Percentiles rank a stretch among this genome's conserved stretches.
Conservation (phyloP, 2,329 filamentous ascomycete species). For the Reticulascus tulasneorum region DNA sequence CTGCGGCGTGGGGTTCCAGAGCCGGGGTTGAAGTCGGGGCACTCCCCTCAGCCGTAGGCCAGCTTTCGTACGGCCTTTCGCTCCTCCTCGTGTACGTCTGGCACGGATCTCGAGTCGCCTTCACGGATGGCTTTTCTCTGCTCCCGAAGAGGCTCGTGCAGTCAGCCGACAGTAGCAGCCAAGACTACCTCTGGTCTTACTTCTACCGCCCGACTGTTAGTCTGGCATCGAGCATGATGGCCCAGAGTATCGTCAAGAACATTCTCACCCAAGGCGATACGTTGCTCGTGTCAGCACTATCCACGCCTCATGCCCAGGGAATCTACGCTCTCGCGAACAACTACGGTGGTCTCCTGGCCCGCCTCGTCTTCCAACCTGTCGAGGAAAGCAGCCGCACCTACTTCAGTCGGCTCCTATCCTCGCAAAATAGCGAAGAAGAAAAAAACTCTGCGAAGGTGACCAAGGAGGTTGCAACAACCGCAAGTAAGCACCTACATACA, state of each 20-base stretch:
- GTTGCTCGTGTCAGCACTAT: conserved; percentile 75
- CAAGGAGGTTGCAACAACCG: conserved; percentile 29
- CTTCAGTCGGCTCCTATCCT: conserved; percentile 73
- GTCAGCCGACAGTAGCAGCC: conserved; percentile 1
- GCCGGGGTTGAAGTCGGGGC: conserved; percentile 60
- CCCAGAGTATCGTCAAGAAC: conserved; percentile 89
- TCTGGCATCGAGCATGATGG: conserved; percentile 76
- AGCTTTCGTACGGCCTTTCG: conserved; percentile 68
- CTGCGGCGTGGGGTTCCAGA: conserved; percentile 61
- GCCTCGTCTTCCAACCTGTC: conserved; percentile 88
- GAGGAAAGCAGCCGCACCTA: conserved; percentile 90
- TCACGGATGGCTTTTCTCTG: conserved; percentile 63
- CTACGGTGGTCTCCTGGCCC: conserved; percentile 83
- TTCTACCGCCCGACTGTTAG: conserved; percentile 69
- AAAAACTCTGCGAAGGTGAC: conserved; percentile 18
- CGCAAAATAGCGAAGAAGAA: conserved; percentile 14
- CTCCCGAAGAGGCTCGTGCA: conserved; percentile 40
- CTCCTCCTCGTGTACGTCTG: conserved; percentile 68
- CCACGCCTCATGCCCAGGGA: conserved; percentile 77
- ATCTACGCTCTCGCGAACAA: conserved; percentile 92
- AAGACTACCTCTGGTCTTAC: conserved; percentile 49
- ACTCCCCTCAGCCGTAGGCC: conserved; percentile 84
- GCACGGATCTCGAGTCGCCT: conserved; percentile 55
- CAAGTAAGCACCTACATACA: conserved; percentile 50
- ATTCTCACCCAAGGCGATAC: conserved; percentile 92